phyloP scores from a whole-genome alignment of 2,329 filamentous ascomycete genomes.

The Pezicula rhizophila region DNA sequence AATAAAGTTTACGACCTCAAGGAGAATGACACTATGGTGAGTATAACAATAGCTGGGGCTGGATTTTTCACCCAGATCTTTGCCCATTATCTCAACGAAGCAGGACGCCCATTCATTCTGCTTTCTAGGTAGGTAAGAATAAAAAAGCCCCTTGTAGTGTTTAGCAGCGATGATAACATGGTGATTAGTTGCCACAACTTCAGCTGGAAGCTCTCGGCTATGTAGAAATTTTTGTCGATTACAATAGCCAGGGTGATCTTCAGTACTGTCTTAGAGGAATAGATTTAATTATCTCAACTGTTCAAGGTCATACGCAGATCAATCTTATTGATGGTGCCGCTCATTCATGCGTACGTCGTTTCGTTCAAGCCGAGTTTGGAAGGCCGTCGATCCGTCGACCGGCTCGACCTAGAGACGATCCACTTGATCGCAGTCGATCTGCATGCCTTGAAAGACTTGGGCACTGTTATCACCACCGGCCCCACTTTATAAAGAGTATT shows the following conservation, averaged over 20 bases:
- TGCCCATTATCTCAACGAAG: slow-evolving; percentile 54
- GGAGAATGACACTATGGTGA: slow-evolving; percentile 34
- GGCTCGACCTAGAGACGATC: slow-evolving; percentile 35
- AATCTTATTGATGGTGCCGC: slow-evolving; percentile 68
- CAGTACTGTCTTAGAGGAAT: slow-evolving; percentile 63
- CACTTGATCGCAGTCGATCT: slow-evolving; percentile 54
- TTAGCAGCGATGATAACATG: no score
- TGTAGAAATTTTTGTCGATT: slow-evolving; percentile 66
- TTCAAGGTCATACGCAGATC: slow-evolving; percentile 60
- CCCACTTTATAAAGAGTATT: slow-evolving; percentile 56
- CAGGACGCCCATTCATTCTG: slow-evolving; percentile 62
- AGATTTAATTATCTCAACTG: slow-evolving; percentile 70
- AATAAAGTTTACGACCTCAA: no score
- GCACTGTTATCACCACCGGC: slow-evolving; percentile 40
- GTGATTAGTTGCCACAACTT: slow-evolving; percentile 27
- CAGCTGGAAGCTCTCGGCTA: slow-evolving; percentile 38
- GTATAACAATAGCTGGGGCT: slow-evolving; percentile 56
- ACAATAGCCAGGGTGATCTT: slow-evolving; percentile 50
- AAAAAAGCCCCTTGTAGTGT: background rate
- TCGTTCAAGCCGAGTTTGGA: slow-evolving; percentile 73
- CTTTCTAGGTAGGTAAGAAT: slow-evolving; percentile 55
- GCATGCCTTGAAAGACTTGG: slow-evolving; percentile 50
- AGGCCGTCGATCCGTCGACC: slow-evolving; percentile 52
- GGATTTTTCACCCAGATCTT: slow-evolving; percentile 53
- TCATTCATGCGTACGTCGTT: slow-evolving; percentile 56